Conservation (phyloP, 805 yeast species). For the Brettanomyces sp. region DNA sequence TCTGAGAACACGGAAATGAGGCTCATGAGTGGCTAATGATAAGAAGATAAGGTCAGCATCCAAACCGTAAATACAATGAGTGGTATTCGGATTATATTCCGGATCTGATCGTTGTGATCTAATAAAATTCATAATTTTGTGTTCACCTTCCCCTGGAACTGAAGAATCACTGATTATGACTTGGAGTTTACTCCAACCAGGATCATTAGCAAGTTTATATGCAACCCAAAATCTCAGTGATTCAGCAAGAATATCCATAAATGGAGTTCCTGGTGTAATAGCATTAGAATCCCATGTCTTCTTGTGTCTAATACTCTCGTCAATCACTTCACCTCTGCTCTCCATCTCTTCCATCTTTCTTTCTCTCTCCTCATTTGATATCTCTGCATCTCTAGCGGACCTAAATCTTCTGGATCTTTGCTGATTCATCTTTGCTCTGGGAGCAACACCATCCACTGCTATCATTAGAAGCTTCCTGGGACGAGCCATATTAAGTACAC, state of each 20-base stretch:
- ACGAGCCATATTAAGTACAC: constrained; percentile 87
- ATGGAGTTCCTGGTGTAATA: constrained; percentile 98
- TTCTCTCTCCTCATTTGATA: constrained; percentile 65
- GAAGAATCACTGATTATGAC: constrained; percentile 91
- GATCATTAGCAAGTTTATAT: constrained; percentile 77
- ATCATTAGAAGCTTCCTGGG: constrained; percentile 89
- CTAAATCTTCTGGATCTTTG: constrained; percentile 91
- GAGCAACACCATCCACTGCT: constrained; percentile 99
- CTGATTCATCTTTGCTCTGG: constrained; percentile 96
- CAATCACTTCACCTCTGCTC: constrained; percentile 63
- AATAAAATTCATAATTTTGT: constrained; percentile 92
- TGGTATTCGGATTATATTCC: constrained; percentile 81
- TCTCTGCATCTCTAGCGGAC: constrained; percentile 80
- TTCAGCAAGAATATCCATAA: constrained; percentile 82
- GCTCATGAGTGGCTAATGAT: constrained; percentile 96
- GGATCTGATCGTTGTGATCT: constrained; percentile 84
- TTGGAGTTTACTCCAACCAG: constrained; percentile 87
- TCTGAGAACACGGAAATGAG: constrained; percentile 85
- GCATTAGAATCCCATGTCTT: constrained; percentile 93
- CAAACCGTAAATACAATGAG: constrained; percentile 93
- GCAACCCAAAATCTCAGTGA: constrained; percentile 89
- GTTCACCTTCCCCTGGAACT: constrained; percentile 99
- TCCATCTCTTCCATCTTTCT: constrained; percentile 50
- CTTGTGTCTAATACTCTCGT: constrained; percentile 62
- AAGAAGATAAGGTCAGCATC: constrained; percentile 97